phyloP scores from a whole-genome alignment of 257 asterid genomes.

The Solanum chilense region DNA sequence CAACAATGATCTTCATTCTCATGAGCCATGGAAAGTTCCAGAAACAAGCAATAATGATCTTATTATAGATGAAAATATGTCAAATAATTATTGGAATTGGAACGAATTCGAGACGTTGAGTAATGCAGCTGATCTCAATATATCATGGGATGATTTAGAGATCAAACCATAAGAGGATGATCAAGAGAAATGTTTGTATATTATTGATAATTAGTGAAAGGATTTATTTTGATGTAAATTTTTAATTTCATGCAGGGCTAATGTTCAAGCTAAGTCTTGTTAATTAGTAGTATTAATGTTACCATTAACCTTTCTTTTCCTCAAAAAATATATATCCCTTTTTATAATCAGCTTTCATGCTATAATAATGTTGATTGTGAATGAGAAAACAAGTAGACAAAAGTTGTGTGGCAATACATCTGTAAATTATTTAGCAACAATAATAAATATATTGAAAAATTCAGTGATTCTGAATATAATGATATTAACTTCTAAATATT shows the following conservation, averaged over 20 bases:
- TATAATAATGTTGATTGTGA: background rate
- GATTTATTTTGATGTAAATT: background rate
- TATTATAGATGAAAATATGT: constrained; percentile 1
- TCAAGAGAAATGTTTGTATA: background rate
- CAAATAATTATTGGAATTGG: constrained; percentile 25
- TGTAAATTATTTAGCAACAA: background rate
- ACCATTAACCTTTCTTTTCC: background rate
- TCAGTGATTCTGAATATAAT: background rate
- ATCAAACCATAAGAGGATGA: constrained; percentile 11
- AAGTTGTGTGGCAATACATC: background rate
- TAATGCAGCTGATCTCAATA: constrained; percentile 31
- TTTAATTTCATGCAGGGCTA: background rate
- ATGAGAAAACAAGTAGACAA: no score
- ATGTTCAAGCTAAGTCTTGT: background rate
- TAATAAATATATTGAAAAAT: background rate
- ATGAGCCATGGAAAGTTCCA: constrained; percentile 30
- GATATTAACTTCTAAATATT: no score
- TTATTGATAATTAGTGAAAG: background rate
- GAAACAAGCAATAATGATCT: background rate
- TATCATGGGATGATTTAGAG: constrained; percentile 28
- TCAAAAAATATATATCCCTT: background rate
- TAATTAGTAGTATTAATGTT: background rate
- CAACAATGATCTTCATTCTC: background rate
- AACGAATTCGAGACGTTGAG: constrained; percentile 19
- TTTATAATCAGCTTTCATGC: background rate